phyloP scores from a whole-genome alignment of 768 basidiomycete species.

The Agrocybe pediades region DNA sequence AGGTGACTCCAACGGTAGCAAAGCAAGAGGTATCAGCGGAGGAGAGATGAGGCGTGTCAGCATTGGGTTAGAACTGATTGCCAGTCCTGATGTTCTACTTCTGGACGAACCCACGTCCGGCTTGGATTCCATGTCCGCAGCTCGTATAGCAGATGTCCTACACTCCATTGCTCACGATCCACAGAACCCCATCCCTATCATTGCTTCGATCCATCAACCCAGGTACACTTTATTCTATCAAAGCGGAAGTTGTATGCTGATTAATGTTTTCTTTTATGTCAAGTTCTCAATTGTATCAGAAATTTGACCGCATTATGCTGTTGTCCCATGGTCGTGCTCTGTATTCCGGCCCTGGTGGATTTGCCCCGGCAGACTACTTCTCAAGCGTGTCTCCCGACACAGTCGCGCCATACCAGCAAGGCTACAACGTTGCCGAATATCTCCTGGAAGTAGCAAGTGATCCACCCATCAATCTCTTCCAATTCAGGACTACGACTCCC shows the following conservation, averaged over 20 bases:
- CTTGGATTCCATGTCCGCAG: conserved; percentile 86
- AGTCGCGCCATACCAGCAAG: conserved; percentile 61
- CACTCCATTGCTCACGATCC: conserved; percentile 72
- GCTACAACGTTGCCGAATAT: conserved; percentile 93
- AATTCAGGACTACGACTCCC: conserved; percentile 13
- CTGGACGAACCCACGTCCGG: conserved; percentile 86
- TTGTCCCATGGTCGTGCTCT: conserved; percentile 77
- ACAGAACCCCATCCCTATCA: conserved; percentile 73
- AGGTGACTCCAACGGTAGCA: conserved; percentile 62
- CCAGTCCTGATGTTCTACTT: conserved; percentile 81
- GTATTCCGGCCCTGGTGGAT: conserved; percentile 78
- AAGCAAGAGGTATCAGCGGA: conserved; percentile 83
- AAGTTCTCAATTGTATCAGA: conserved; percentile 82
- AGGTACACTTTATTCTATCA: conserved; percentile 42
- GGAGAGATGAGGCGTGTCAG: conserved; percentile 91
- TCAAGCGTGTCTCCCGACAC: conserved; percentile 39
- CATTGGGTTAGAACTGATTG: conserved; percentile 88
- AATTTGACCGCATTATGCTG: conserved; percentile 80
- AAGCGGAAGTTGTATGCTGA: neutral
- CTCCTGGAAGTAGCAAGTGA: conserved; percentile 85
- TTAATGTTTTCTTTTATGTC: neutral
- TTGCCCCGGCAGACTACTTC: conserved; percentile 71
- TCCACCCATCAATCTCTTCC: conserved; percentile 52
- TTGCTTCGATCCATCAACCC: conserved; percentile 89
- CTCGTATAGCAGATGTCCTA: conserved; percentile 77